Evolutionary conservation across 2,329 filamentous ascomycete genomes (phyloP), one percentile per base, ranked within the genome.

Genomic region (Aspergillus pseudoterreus): DNA sequence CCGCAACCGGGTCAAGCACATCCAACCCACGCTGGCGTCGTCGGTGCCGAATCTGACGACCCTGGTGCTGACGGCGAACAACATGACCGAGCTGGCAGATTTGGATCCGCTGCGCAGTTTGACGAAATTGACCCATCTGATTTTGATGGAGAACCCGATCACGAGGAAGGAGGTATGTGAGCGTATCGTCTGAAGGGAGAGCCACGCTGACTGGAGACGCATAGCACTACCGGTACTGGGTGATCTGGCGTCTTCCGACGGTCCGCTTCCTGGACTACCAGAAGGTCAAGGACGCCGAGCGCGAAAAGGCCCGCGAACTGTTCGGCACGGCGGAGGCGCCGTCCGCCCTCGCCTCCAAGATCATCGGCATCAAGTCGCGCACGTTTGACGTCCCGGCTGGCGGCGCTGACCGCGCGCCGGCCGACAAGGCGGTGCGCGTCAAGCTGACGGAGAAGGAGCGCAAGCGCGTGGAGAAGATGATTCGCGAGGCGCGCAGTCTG

Each of bases 251-350:
- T 57, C 90, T 88, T 68, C 91, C 90, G 1, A 81, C 80, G 4
- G 84, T 99, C 41, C 86, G 92, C 42, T 97, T 96, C 72, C 80
- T 99, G 45, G 94, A 99, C 73, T 96, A 90, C 69, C 81, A 84
- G 62, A 96, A 95, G 73, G 91, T 99, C 45, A 95, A 90, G 72
- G 84, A 94, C 57, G 84, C 81, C 0, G 94, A 99, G 78, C 84
- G 92, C 42, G 75, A 82, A 57, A 82, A 85, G 61, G 90, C 90
- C 0, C 78, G 75, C 15, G 87, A 92, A 71, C 78, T 99, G 2
- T 97, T 97, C 65, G 95, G 95, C 47, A 90, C 87, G 3, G 55
- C 54, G 1, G 82, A 87, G 47, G 83, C 88, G 67, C 94, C 92
- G 1, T 90, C 91, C 0, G 85, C 87, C 10, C 78, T 95, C 33